These are phyloP conservation scores for Tilletia walkeri DNA, from an alignment of 1,284 basidiomycete species.

Conservation along the genomic window DNA sequence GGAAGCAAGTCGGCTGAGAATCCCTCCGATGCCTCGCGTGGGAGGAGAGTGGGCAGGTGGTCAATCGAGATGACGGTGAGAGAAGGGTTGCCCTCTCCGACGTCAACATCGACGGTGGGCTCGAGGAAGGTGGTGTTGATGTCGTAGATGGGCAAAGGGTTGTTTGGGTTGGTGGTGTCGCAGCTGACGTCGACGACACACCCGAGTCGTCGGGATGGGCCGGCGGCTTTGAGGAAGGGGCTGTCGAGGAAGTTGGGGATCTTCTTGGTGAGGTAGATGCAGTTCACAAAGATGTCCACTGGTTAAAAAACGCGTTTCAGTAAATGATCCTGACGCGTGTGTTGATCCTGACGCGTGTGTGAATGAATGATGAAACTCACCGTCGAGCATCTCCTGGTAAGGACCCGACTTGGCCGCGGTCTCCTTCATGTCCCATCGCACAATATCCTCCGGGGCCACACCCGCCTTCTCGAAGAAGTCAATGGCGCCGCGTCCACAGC, in stretches of 20 bases:
- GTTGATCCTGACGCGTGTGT: background rate
- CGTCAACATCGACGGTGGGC: constrained; percentile 79
- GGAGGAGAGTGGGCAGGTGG: constrained; percentile 91
- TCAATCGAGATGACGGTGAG: constrained; percentile 93
- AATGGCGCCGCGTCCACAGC: constrained; percentile 94
- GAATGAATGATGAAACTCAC: constrained; percentile 42
- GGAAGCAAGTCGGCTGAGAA: constrained; percentile 89
- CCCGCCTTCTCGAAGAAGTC: constrained; percentile 93
- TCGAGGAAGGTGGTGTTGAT: constrained; percentile 94
- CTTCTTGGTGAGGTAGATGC: constrained; percentile 88
- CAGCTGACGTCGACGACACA: constrained; percentile 97
- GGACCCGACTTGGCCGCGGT: constrained; percentile 90
- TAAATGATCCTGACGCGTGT: background rate
- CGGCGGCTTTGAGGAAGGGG: constrained; percentile 73
- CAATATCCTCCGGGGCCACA: constrained; percentile 72
- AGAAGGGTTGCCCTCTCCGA: constrained; percentile 45
- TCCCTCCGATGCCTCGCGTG: constrained; percentile 93
- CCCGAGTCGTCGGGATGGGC: constrained; percentile 68
- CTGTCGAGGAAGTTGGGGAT: constrained; percentile 85
- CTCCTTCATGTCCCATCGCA: constrained; percentile 97
- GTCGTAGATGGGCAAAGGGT: constrained; percentile 92
- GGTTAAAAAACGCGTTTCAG: background rate
- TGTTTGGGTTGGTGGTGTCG: constrained; percentile 98
- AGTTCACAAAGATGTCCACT: constrained; percentile 98
- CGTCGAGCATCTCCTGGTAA: constrained; percentile 88